Conservation (phyloP, 805 yeast species). For the Yarrowia sp. region DNA sequence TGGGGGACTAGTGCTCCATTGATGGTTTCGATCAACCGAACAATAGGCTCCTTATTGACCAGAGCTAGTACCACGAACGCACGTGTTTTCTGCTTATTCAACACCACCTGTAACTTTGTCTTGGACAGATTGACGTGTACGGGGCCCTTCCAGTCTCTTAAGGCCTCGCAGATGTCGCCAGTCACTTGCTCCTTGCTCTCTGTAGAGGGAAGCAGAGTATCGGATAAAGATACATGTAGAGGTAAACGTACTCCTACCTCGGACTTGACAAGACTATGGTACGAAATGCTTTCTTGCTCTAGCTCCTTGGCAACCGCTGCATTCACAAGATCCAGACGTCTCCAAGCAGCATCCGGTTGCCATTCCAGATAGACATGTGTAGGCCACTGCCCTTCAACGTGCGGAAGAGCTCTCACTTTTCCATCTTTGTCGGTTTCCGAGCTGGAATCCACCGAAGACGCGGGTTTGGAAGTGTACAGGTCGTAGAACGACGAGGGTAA, state of each 20-base stretch:
- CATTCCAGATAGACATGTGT: slow-evolving; percentile 47
- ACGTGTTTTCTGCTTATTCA: slow-evolving; percentile 40
- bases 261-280: slow-evolving; percentile 42
- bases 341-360: slow-evolving; percentile 41
- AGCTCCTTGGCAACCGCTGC: not conserved
- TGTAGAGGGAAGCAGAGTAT: slow-evolving; percentile 45
- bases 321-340: slow-evolving; percentile 22
- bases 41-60: not conserved
- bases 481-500: slow-evolving; percentile 44
- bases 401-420: slow-evolving; percentile 41
- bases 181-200: slow-evolving; percentile 38
- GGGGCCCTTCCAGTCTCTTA: slow-evolving; percentile 7
- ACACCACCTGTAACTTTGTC: slow-evolving; percentile 38
- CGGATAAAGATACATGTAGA: slow-evolving; percentile 46
- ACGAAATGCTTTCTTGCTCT: not conserved
- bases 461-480: slow-evolving; percentile 43
- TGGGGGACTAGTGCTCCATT: not conserved
- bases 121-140: not conserved
- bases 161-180: not conserved
- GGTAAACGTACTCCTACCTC: slow-evolving; percentile 44
- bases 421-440: slow-evolving; percentile 43
- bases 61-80: slow-evolving; percentile 40
- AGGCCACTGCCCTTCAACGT: slow-evolving; percentile 46
- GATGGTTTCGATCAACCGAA: slow-evolving; percentile 1
- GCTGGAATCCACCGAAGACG: slow-evolving; percentile 13